Evolutionary conservation across 768 basidiomycete species (phyloP).

Genomic region (Trametes meyenii): DNA sequence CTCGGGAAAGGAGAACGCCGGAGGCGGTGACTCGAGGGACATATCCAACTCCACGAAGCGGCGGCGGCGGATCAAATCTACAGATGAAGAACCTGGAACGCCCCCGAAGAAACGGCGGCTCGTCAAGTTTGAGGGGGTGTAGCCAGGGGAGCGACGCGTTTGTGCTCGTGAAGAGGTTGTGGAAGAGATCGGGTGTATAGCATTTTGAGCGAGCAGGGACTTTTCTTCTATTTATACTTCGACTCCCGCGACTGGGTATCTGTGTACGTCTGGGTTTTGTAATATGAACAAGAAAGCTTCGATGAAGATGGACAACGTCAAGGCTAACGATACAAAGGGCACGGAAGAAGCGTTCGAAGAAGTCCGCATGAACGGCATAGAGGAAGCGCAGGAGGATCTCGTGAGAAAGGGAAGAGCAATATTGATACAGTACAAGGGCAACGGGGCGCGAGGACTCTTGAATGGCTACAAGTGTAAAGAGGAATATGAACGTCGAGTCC

Average conservation of each 20-base stretch:
- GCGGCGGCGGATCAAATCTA: conserved; percentile 10
- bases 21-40: neutral
- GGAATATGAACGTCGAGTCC: neutral
- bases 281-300: neutral
- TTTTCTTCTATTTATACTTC: neutral
- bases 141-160: neutral
- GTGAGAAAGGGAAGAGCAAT: neutral
- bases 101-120: conserved; percentile 42
- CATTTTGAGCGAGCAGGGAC: neutral
- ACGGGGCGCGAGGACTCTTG: neutral
- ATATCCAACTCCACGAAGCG: conserved; percentile 7
- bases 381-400: neutral
- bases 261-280: neutral
- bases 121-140: conserved; percentile 12
- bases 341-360: neutral
- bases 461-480: neutral
- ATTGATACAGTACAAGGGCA: neutral
- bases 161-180: neutral
- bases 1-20: conserved; percentile 16
- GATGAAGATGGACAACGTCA: neutral
- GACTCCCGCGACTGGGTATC: neutral
- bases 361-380: neutral
- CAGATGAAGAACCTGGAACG: conserved; percentile 26
- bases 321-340: conserved; percentile 18
- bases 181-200: neutral